A percentile compares a stretch with the other conserved stretches of the same genome.
Evolutionary conservation across 176 grass and related monocot genomes (phyloP).

Genomic region (Eremochloa ophiuroides): DNA sequence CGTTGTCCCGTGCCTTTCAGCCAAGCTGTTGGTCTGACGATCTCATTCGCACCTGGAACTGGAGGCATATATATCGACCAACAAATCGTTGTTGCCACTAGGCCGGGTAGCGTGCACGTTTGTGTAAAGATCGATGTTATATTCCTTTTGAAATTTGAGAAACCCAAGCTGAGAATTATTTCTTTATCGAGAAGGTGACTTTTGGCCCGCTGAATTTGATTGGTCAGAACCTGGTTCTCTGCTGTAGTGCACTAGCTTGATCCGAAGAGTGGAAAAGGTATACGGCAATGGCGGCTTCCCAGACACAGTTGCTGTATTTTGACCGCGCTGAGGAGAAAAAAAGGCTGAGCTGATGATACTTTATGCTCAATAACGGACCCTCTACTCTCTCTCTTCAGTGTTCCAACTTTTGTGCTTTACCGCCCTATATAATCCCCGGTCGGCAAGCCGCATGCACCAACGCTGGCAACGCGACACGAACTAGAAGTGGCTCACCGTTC

Average conservation of each 20-base stretch:
- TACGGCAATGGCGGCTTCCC: background rate
- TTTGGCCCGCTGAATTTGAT: constrained; percentile 21
- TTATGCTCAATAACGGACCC: background rate
- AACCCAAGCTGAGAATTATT: background rate
- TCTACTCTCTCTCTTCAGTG: background rate
- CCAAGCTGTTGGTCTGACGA: background rate
- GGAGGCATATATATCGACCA: background rate
- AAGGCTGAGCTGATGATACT: background rate
- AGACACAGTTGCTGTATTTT: constrained; percentile 15
- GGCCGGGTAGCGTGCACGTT: background rate
- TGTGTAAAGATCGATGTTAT: background rate
- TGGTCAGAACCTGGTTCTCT: background rate
- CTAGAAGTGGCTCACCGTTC: background rate
- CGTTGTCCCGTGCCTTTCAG: constrained; percentile 15
- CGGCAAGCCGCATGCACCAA: background rate
- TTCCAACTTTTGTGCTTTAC: background rate
- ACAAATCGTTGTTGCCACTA: background rate
- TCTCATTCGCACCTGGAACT: background rate
- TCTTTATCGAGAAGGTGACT: background rate
- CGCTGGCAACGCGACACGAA: background rate
- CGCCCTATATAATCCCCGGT: constrained; percentile 3
- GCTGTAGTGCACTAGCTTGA: background rate
- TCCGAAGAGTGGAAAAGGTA: background rate
- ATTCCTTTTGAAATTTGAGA: background rate
- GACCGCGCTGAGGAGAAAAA: background rate